Base-by-base conservation (phyloP, 139 green algal species). In the Chlorella sp. region DNA sequence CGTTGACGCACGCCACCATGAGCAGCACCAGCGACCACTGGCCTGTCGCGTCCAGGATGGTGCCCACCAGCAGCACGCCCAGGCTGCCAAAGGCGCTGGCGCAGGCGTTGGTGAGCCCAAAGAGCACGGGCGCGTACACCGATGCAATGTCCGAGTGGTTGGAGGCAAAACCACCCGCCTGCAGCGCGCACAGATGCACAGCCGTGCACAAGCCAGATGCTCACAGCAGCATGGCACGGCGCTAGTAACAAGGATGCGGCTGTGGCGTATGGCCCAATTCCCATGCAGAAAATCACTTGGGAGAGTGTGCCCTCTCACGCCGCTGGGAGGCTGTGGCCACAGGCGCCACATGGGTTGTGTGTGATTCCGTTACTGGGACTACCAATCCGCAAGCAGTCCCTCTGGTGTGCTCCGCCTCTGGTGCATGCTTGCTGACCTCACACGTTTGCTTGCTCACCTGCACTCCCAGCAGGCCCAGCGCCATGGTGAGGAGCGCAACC, bases 101-200 rank as follows among this genome's bases (percentile, higher is more conserved):
- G 0, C 83, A 62, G 0, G 87, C 90, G 70, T 96, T 96, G 30
- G 86, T 91, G 27, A 93, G 82, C 59, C 91, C 91, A 76, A 93
- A 95, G 22, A 95, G 71, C 36, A 91, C 82, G n/a, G 79, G 77
- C 1, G 84, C 85, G 68, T 89, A 90, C 30, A 77, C 73, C 4
- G 76, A 79, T 24, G 77, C 74, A 24, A 96, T 89, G 80, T 96
- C 91, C 77, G 93, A 87, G 74, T 95, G 91, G 65, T 93, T 95
- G 69, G 69, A 80, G 31, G 86, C 91, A 67, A 93, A 93, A 17
- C 91, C 91, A 3, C 82, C 87, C 27, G 77, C 83, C 73, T 87
- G 80, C 34, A 81, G 75, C n/a, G n/a, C n/a, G n/a, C n/a, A n/a
- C n/a, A n/a, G n/a, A n/a, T n/a, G n/a, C n/a, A n/a, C n/a, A n/a